A percentile compares a stretch with the other conserved stretches of the same genome.
These are phyloP conservation scores for Sutorius eximius DNA, from an alignment of 1,284 basidiomycete species.

Conservation along the genomic window DNA sequence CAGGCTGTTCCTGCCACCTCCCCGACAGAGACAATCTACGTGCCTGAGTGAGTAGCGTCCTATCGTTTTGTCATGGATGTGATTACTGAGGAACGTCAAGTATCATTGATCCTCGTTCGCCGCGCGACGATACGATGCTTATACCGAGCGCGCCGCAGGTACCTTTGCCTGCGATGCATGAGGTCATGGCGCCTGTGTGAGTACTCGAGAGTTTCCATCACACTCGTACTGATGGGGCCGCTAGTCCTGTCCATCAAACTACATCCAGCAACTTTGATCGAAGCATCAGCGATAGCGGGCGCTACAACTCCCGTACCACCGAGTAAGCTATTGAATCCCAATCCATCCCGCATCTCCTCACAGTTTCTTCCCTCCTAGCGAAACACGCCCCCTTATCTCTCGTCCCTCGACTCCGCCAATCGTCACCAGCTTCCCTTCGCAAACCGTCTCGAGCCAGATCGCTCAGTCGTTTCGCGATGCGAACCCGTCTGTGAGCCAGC, in stretches of 20 bases:
- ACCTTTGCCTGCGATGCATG: constrained; percentile 39
- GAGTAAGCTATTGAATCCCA: constrained; percentile 20
- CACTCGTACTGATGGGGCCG: background rate
- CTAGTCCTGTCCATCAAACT: constrained; percentile 23
- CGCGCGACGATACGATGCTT: constrained; percentile 33
- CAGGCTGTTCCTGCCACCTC: constrained; percentile 18
- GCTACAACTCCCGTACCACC: constrained; percentile 10
- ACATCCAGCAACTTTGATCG: constrained; percentile 30
- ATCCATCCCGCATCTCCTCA: constrained; percentile 2
- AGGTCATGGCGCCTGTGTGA: constrained; percentile 38
- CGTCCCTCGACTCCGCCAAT: constrained; percentile 33
- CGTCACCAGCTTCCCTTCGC: constrained; percentile 24
- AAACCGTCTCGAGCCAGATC: constrained; percentile 23
- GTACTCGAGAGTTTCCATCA: constrained; percentile 5
- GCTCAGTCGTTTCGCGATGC: constrained; percentile 22
- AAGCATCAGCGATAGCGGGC: constrained; percentile 18
- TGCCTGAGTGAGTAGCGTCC: constrained; percentile 23
- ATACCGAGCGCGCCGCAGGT: constrained; percentile 29
- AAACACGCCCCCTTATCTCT: constrained; percentile 40
- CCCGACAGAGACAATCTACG: constrained; percentile 31
- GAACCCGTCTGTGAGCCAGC: constrained; percentile 27
- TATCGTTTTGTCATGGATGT: constrained; percentile 2
- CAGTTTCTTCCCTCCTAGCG: constrained; percentile 25
- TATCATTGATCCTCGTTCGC: constrained; percentile 36
- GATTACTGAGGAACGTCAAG: constrained; percentile 14